Evolutionary conservation across 2,329 filamentous ascomycete species (phyloP), one percentile per base, ranked within the genome.

Genomic region (Phaeosphaeriaceae sp.): DNA sequence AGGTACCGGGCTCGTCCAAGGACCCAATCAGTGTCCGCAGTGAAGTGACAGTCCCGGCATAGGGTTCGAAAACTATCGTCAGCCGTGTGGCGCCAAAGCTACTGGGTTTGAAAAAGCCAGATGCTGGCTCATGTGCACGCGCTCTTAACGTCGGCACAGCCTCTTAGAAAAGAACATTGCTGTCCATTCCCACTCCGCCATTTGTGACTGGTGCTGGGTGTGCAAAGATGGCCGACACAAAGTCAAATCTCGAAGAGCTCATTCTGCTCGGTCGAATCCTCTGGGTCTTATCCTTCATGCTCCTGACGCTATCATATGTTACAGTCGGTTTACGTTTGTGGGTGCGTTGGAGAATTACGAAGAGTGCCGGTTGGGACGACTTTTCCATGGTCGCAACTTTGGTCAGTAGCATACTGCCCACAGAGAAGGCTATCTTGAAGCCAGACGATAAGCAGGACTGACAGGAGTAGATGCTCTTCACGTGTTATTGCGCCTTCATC

Each of bases 341-440:
- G 71, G 74, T 75, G 19, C 63, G 74, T 24, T 59, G 68, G 40
- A 65, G 67, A 20, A 73, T 76, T 33, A 76, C 74, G 19, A 75
- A 69, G 53, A 68, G 67, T 48, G 67, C 71, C 44, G 73, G 74
- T 20, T 75, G 71, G 71, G 74, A 76, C 54, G 74, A 76, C 62
- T 66, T 61, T 3, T 65, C 66, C 3, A 76, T 76, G 65, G 54
- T 73, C 7, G 58, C 69, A 22, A 70, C 72, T 21, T 48, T 75
- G 57, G 66, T 72, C 58, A 33, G 67, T 57, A 11, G 31, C 31
- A 36, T 36, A 11, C 3, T 15, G 13, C 13, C 13, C 6, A 36
- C 31, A 3, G 3, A 3, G 3, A 11, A 11, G 13, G 11, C 11
- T 13, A 13, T 36, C 3, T 13, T 3, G 13, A 5, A 36, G 31